phyloP scores from a whole-genome alignment of 202 grass and related monocot genomes.

The Dendrocalamus latiflorus region DNA sequence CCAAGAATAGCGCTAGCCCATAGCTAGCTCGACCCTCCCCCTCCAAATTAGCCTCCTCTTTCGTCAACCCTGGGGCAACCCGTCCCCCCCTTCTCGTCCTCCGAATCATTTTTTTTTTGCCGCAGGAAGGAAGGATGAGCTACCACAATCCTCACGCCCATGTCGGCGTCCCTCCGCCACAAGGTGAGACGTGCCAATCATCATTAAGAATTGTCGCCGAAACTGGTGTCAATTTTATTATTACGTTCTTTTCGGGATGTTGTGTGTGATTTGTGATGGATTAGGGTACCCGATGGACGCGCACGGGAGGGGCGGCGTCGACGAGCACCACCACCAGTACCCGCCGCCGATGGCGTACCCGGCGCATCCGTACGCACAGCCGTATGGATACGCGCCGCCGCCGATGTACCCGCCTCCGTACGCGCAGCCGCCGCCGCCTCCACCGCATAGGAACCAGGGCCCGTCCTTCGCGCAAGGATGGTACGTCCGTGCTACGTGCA shows the following conservation, averaged over 20 bases:
- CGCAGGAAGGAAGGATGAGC: conserved; percentile 33
- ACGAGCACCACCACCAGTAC: conserved; percentile 11
- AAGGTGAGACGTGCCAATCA: conserved; percentile 26
- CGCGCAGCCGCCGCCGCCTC: conserved; percentile 39
- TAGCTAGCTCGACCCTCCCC: not conserved
- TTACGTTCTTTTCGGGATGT: not conserved
- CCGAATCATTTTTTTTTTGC: not conserved
- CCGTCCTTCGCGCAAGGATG: conserved; percentile 57
- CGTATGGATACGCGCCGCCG: conserved; percentile 33
- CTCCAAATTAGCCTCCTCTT: not conserved
- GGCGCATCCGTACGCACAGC: conserved; percentile 24
- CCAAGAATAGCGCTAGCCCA: conserved; percentile 8
- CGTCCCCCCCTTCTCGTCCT: not conserved
- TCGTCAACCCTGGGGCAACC: not conserved
- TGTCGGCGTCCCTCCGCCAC: conserved; percentile 45
- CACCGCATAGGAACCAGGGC: conserved; percentile 25
- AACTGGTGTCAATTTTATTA: not conserved
- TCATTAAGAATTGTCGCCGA: not conserved
- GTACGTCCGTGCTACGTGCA: conserved; percentile 10
- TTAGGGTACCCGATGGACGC: conserved; percentile 43
- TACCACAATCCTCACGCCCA: conserved; percentile 60
- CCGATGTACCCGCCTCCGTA: conserved; percentile 34
- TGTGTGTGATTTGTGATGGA: not conserved
- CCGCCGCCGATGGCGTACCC: conserved; percentile 41
- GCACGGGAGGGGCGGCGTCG: conserved; percentile 19